phyloP scores from a whole-genome alignment of 257 asterid genomes.

The Solanum gracilifrons region DNA sequence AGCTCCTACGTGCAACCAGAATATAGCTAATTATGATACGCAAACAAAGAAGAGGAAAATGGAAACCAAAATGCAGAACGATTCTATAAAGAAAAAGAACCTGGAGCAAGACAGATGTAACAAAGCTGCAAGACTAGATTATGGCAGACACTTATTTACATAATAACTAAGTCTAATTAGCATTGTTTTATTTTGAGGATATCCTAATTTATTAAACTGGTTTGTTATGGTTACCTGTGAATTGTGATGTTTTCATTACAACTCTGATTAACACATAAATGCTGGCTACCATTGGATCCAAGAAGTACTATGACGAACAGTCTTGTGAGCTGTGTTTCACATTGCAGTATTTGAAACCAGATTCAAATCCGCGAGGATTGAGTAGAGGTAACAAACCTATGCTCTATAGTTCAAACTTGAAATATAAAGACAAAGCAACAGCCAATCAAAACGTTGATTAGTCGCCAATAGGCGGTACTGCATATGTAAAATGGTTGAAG shows the following conservation, averaged over 20 bases:
- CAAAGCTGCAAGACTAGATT: too few species aligned
- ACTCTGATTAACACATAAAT: background rate
- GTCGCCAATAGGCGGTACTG: background rate
- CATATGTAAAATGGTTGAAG: background rate
- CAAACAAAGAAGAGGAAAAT: too few species aligned
- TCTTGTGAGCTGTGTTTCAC: background rate
- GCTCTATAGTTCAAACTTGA: background rate
- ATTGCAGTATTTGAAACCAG: background rate
- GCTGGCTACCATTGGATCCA: background rate
- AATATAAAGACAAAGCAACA: background rate
- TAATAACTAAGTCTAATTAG: too few species aligned
- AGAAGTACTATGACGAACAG: background rate
- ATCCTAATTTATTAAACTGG: too few species aligned
- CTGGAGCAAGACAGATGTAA: too few species aligned
- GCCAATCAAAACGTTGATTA: background rate
- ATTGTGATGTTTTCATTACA: background rate
- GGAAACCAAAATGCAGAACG: too few species aligned
- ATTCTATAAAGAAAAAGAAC: too few species aligned
- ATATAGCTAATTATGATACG: background rate
- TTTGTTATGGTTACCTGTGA: background rate
- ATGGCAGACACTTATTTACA: too few species aligned
- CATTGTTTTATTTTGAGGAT: too few species aligned
- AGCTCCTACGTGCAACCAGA: conserved; percentile 35
- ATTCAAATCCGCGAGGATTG: background rate
- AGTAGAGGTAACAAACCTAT: background rate